These are phyloP conservation scores for Arthromyces matolae DNA, from an alignment of 768 basidiomycete genomes.

Conservation along the genomic window DNA sequence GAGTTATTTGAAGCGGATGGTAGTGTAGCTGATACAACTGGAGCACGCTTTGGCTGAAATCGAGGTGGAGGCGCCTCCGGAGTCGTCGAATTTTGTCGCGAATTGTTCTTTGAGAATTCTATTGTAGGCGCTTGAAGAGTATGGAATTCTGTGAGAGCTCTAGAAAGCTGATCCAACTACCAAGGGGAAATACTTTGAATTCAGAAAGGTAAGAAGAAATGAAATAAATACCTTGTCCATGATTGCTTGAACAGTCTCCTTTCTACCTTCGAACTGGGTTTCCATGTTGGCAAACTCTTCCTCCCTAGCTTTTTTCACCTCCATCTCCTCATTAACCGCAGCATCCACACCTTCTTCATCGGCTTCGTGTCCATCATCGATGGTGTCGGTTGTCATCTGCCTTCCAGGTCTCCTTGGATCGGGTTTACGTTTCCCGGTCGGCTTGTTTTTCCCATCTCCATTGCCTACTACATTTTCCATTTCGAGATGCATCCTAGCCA, in stretches of 20 bases:
- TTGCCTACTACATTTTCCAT: constrained; percentile 69
- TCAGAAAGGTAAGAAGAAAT: not conserved
- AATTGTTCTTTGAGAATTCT: constrained; percentile 29
- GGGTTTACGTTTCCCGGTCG: constrained; percentile 30
- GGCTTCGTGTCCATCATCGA: constrained; percentile 34
- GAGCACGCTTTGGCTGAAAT: constrained; percentile 1
- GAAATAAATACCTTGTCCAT: constrained; percentile 61
- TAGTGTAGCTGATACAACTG: constrained; percentile 5
- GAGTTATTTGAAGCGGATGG: constrained; percentile 1
- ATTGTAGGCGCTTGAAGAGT: constrained; percentile 43
- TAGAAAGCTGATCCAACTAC: constrained; percentile 58
- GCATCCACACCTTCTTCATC: constrained; percentile 51
- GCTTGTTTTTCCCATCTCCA: constrained; percentile 29
- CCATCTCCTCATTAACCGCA: constrained; percentile 50
- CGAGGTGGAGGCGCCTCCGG: constrained; percentile 14
- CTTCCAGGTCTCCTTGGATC: constrained; percentile 9
- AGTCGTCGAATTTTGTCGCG: constrained; percentile 15
- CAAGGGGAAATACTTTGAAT: constrained; percentile 1
- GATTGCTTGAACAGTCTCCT: constrained; percentile 63
- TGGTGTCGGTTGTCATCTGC: constrained; percentile 16
- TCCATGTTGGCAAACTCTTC: constrained; percentile 67
- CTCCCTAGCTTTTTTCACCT: constrained; percentile 53
- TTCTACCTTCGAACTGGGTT: constrained; percentile 65
- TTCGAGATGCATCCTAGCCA: constrained; percentile 67
- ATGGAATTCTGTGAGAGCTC: constrained; percentile 47